A percentile compares a stretch with the other conserved stretches of the same genome.
These are phyloP conservation scores for Cladophialophora yegresii DNA, from an alignment of 2,329 filamentous ascomycete genomes.

Conservation along the genomic window DNA sequence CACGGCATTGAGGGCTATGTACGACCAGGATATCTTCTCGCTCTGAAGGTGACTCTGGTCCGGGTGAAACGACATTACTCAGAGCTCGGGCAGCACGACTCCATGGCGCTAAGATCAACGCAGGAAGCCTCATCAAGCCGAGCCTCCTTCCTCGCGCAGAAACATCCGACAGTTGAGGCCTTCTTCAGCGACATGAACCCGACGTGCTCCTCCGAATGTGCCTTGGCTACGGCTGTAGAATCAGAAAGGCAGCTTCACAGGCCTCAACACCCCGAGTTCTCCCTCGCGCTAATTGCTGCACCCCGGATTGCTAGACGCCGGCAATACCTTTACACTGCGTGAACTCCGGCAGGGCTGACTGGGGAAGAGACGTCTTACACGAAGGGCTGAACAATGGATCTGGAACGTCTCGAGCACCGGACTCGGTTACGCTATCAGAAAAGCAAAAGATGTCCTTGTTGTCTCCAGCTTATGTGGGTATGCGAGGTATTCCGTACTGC, in stretches of 20 bases:
- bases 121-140: slow-evolving; percentile 82
- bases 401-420: too few relatives aligned
- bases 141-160: slow-evolving; percentile 51
- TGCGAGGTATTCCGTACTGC: too few relatives aligned
- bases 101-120: slow-evolving; percentile 47
- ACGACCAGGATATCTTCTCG: neutral
- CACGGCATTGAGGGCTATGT: neutral
- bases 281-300: neutral
- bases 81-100: neutral
- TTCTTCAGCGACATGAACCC: neutral
- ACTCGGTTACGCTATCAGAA: too few relatives aligned
- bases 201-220: neutral
- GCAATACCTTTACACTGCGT: slow-evolving; percentile 11
- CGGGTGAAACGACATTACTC: neutral
- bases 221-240: neutral
- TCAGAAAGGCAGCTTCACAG: neutral
- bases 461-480: too few relatives aligned
- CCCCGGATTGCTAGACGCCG: slow-evolving; percentile 4
- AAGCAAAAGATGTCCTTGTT: too few relatives aligned
- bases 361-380: neutral
- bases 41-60: neutral
- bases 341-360: neutral
- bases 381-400: too few relatives aligned
- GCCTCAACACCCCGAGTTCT: slow-evolving; percentile 8
- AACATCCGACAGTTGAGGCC: neutral